Evolutionary conservation across 345 rosid genomes (phyloP).

Genomic region (Populus deltoides): DNA sequence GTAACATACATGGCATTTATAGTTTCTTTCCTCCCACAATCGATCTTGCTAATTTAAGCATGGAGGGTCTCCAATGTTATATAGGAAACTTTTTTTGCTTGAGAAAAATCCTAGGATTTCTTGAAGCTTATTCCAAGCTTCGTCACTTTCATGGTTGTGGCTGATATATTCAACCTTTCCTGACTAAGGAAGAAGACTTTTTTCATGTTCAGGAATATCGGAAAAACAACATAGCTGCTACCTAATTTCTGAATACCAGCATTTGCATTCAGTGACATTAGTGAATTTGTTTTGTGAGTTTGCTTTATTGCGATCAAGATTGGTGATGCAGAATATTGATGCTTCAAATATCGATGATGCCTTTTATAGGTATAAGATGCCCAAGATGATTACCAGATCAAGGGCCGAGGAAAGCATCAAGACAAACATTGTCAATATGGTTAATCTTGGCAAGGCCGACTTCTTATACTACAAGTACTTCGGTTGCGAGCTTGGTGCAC

Average conservation of each 20-base stretch:
- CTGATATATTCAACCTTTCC: no score
- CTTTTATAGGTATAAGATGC: conserved; percentile 97
- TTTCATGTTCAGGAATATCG: background rate
- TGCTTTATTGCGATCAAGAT: conserved; percentile 29
- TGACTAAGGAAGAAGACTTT: background rate
- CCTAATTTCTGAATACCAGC: conserved; percentile 1
- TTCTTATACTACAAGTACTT: conserved; percentile 75
- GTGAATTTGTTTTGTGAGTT: conserved; percentile 17
- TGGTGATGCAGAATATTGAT: conserved; percentile 92
- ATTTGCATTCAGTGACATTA: background rate
- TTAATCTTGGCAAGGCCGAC: conserved; percentile 80
- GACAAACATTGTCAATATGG: conserved; percentile 83
- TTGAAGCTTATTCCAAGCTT: no score
- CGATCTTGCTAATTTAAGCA: no score
- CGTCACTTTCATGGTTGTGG: background rate
- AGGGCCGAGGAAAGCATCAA: conserved; percentile 93
- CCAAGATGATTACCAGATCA: conserved; percentile 83
- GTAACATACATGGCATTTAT: no score
- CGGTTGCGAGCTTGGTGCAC: conserved; percentile 91
- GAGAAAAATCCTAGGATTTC: no score
- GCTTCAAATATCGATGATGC: conserved; percentile 84
- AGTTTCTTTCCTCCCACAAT: no score
- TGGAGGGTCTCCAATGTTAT: no score
- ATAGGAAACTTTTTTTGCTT: no score
- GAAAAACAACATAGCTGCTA: conserved; percentile 6